These are phyloP conservation scores for Fraxinus latifolia DNA, from an alignment of 305 asterid species.

Conservation along the genomic window DNA sequence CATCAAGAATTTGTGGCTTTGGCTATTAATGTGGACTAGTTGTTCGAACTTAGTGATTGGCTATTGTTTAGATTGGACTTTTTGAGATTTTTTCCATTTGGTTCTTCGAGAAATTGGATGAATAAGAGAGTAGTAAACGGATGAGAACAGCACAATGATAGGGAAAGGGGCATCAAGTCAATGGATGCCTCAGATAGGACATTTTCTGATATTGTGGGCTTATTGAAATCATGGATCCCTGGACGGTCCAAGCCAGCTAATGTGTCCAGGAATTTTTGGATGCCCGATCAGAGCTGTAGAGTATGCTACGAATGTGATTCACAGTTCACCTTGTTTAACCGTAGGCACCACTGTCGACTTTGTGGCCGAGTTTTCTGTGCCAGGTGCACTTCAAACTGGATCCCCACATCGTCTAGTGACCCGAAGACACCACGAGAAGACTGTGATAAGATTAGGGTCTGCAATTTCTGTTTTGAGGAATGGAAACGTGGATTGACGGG, in stretches of 20 bases:
- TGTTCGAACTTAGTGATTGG: slow-evolving; percentile 7
- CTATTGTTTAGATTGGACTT: slow-evolving; percentile 11
- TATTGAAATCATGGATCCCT: slow-evolving; percentile 76
- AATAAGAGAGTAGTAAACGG: slow-evolving; percentile 39
- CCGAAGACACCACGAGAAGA: slow-evolving; percentile 44
- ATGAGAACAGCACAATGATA: slow-evolving; percentile 65
- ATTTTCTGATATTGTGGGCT: slow-evolving; percentile 56
- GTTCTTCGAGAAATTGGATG: slow-evolving; percentile 29
- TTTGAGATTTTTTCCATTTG: not conserved
- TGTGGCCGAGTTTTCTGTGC: slow-evolving; percentile 88
- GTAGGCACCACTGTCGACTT: slow-evolving; percentile 94
- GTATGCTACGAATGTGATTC: slow-evolving; percentile 98
- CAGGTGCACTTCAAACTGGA: slow-evolving; percentile 80
- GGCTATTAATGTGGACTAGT: slow-evolving; percentile 13
- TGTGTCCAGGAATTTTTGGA: slow-evolving; percentile 94
- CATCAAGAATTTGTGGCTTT: slow-evolving; percentile 19
- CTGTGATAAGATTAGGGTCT: slow-evolving; percentile 75
- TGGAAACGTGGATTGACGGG: slow-evolving; percentile 51
- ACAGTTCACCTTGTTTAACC: slow-evolving; percentile 72
- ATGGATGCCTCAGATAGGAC: slow-evolving; percentile 62
- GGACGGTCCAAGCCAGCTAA: slow-evolving; percentile 71
- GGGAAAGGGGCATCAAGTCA: slow-evolving; percentile 40
- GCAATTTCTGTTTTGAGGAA: slow-evolving; percentile 76
- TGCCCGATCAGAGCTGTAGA: slow-evolving; percentile 97
- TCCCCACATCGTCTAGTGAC: slow-evolving; percentile 50